Evolutionary conservation across 2,329 filamentous ascomycete species (phyloP).

Genomic region (Pseudodiploospora longispora): DNA sequence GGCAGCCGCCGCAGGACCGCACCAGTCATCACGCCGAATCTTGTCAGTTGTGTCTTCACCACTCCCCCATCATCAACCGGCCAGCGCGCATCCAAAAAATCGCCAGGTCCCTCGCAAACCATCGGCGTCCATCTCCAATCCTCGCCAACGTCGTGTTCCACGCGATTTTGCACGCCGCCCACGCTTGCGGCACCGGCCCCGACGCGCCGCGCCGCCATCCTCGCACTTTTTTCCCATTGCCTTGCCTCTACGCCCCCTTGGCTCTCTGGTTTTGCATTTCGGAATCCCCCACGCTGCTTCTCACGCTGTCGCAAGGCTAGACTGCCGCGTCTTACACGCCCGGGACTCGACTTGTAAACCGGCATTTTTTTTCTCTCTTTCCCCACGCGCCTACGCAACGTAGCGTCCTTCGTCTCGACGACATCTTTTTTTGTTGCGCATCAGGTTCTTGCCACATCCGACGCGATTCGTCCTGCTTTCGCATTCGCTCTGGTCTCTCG

Average conservation of each 20-base stretch:
- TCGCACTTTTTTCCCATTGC: conserved; percentile 31
- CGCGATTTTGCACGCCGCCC: conserved; percentile 44
- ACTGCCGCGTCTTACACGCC: conserved; percentile 1
- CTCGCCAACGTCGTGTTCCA: conserved; percentile 44
- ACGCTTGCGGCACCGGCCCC: conserved; percentile 31
- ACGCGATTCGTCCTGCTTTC: conserved; percentile 15
- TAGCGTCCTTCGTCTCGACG: conserved; percentile 16
- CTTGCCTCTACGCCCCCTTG: conserved; percentile 9
- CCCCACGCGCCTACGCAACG: conserved; percentile 20
- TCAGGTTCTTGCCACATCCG: conserved; percentile 5
- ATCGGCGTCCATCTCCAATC: conserved; percentile 50
- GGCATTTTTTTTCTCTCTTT: not conserved
- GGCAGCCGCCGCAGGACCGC: conserved; percentile 28
- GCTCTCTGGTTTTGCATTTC: conserved; percentile 5
- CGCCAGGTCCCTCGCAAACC: conserved; percentile 50
- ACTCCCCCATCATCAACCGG: conserved; percentile 42
- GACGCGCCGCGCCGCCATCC: conserved; percentile 32
- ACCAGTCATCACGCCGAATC: conserved; percentile 42
- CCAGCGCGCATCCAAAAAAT: conserved; percentile 54
- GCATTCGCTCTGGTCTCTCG: conserved; percentile 1
- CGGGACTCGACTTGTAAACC: not conserved
- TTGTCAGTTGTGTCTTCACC: conserved; percentile 45
- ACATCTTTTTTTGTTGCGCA: conserved; percentile 8
- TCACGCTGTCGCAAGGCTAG: conserved; percentile 9
- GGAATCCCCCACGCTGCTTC: conserved; percentile 13